Evolutionary conservation across 768 basidiomycete genomes (phyloP), one percentile per base, ranked within the genome.

Genomic region (Plicaturopsis crispa): DNA sequence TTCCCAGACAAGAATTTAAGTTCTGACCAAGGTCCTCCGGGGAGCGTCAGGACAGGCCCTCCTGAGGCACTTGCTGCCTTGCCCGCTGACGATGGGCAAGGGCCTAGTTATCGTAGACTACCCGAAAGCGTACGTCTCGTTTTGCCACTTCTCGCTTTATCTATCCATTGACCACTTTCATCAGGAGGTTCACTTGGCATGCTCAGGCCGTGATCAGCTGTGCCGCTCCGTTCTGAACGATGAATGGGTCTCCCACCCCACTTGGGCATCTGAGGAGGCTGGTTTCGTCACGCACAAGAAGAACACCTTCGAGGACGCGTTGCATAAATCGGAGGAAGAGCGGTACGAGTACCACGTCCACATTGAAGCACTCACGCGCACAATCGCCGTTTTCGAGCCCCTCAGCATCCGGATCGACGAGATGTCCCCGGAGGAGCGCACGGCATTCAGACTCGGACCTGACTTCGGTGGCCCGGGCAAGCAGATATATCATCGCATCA

Each of bases 241-340:
- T 53, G 78, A 84, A 48, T 98, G 96, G 94, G 91, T 98, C 8
- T 96, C 94, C 11, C 94, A 98, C 58, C 94, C 96, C 3, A 94
- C 92, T 1, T 96, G 92, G 89, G 91, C 91, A 6, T 93, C 91
- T 16, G 94, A 98, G 56, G 92, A 94, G 54, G 78, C 92, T 1
- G 92, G 89, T 7, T 96, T 96, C 50, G 77, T 90, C 46, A 73
- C 93, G 5, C 89, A 97, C 60, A 94, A 96, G 70, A 97, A 97
- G 68, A 99, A 97, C 55, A 73, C 78, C 4, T 97, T 85, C 57
- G 96, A 99, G 59, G 94, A 97, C 53, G 86, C 88, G 1, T 68
- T 98, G 40, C 92, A 98, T 65, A 90, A 90, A 62, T 85, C 90
- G 51, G 96, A 99, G 60, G 94, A 99, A 59, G 96, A 99, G 59